Evolutionary conservation across 2,329 filamentous ascomycete genomes (phyloP), one percentile per base, ranked within the genome.

Genomic region (Hymenotorrendiella dingleyae): DNA sequence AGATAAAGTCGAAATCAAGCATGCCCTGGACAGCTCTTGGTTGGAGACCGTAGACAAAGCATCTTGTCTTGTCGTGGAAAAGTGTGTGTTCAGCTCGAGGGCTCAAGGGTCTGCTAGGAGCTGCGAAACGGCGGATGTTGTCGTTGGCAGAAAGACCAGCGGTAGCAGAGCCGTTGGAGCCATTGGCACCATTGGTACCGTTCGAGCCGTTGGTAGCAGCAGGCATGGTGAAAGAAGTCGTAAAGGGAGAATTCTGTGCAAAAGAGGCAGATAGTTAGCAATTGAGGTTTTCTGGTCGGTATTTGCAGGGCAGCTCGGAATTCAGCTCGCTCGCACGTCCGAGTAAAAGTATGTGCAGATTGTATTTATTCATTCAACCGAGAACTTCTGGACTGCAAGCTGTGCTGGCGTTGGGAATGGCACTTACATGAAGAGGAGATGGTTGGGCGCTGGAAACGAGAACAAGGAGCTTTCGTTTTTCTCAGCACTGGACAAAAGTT

Each of bases 1-100:
- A 98, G 74, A 98, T 98, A 80, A 97, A 98, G 78, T 98, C 93
- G 69, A 98, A 98, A 71, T 98, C 93, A 67, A 98, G 86, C 84
- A 90, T 90, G 67, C 85, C 85, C 73, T 90, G 86, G 56, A 90
- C 86, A 59, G 86, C 86, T 68, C 90, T 83, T 64, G 93, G 91
- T 75, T 98, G 93, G 65, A 98, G 87, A 69, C 93, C 93, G 73
- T 98, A 98, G 70, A 98, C 93, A 67, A 98, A 94, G 78, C 93
- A 97, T 91, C 93, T 80, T 67, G 93, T 97, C 86, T 97, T 98
- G 72, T 90, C 82, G 78, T 93, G 93, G 83, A 97, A 98, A 64
- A 98, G 87, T 50, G 86, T 85, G 70, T 96, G 87, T 63, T 81
- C 76, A 56, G 87, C 83, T 52, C 84, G 82, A 58, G 93, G 93